Percentiles rank a stretch among this genome's conserved stretches.
Conservation (phyloP, 2,329 filamentous ascomycete species). For the Boeremia lycopersici region DNA sequence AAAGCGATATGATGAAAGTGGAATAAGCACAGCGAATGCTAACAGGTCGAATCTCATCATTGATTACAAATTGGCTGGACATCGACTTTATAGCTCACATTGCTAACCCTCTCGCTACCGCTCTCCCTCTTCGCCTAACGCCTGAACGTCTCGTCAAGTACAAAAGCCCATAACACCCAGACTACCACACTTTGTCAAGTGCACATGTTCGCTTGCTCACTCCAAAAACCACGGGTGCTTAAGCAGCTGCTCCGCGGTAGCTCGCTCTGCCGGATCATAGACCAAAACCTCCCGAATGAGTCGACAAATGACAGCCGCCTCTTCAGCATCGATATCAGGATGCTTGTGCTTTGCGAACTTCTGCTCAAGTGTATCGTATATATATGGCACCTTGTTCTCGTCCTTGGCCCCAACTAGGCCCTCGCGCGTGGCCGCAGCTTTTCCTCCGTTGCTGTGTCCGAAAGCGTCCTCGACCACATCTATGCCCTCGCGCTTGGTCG, state of each 20-base stretch:
- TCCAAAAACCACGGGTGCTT: slow-evolving; percentile 38
- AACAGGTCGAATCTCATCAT: no score
- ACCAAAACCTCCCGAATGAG: slow-evolving; percentile 37
- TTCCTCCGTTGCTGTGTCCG: no score
- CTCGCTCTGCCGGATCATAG: slow-evolving; percentile 37
- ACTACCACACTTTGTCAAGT: no score
- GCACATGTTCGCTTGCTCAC: no score
- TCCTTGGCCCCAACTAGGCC: not conserved
- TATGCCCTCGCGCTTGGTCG: not conserved
- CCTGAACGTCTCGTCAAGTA: no score
- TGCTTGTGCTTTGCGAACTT: slow-evolving; percentile 29
- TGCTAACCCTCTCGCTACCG: no score
- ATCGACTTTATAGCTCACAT: no score
- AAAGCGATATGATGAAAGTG: no score
- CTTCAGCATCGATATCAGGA: slow-evolving; percentile 22
- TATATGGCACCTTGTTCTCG: slow-evolving; percentile 8
- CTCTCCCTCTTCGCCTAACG: no score
- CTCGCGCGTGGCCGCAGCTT: not conserved
- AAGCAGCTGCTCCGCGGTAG: slow-evolving; percentile 34
- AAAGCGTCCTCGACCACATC: not conserved
- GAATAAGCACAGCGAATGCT: no score
- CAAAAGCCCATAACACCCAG: no score
- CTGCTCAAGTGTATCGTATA: slow-evolving; percentile 25
- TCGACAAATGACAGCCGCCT: slow-evolving; percentile 26
- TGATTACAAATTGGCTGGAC: no score